Evolutionary conservation across 2,329 filamentous ascomycete genomes (phyloP).

Genomic region (Boeremia lycopersici): DNA sequence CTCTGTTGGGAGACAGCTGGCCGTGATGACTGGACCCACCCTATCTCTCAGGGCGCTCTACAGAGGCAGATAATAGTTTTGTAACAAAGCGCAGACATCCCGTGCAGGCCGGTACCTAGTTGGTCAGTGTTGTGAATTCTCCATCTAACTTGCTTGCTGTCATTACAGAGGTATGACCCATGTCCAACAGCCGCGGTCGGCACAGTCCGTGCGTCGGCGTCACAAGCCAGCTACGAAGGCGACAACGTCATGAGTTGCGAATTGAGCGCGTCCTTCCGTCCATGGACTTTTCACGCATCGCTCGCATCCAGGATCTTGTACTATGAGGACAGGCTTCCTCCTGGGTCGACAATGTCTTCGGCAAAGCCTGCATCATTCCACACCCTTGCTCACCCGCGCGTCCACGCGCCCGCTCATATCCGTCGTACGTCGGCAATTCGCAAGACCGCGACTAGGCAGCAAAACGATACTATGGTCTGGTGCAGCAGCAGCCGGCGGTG

Average conservation of each 20-base stretch:
- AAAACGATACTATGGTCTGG: conserved; percentile 43
- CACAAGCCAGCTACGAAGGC: conserved; percentile 21
- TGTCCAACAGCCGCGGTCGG: too few relatives aligned
- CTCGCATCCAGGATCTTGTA: conserved; percentile 32
- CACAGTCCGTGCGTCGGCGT: conserved; percentile 19
- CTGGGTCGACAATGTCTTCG: conserved; percentile 58
- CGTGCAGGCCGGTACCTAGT: too few relatives aligned
- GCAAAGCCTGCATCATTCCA: conserved; percentile 42
- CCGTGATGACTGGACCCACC: too few relatives aligned
- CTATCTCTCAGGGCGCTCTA: too few relatives aligned
- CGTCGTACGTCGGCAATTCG: conserved; percentile 40
- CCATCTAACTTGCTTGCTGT: too few relatives aligned
- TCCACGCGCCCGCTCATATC: conserved; percentile 36
- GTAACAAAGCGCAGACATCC: too few relatives aligned
- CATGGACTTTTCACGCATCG: conserved; percentile 36
- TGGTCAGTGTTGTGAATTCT: too few relatives aligned
- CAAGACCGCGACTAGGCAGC: conserved; percentile 43
- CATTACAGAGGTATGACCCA: too few relatives aligned
- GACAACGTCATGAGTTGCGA: conserved; percentile 31
- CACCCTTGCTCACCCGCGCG: conserved; percentile 23
- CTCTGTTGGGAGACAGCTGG: too few relatives aligned
- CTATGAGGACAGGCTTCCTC: conserved; percentile 58
- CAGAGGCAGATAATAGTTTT: too few relatives aligned
- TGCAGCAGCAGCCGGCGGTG: conserved; percentile 34
- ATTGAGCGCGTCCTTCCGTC: conserved; percentile 8